Percentiles rank a stretch among this genome's conserved stretches.
phyloP scores from a whole-genome alignment of 805 yeast species.

The Maudiozyma serrabonitensis region DNA sequence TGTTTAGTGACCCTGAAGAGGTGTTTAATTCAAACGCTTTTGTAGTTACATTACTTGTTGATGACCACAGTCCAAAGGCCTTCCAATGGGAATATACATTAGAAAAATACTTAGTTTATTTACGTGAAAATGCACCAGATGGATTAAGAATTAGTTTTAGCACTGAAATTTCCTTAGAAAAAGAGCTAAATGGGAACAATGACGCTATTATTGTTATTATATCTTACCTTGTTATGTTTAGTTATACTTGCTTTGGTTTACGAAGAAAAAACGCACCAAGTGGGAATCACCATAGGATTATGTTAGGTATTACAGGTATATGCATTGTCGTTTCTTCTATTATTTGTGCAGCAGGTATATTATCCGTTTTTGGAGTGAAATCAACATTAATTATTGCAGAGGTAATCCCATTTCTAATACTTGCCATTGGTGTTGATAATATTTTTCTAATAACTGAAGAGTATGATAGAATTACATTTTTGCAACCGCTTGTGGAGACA shows the following conservation, averaged over 20 bases:
- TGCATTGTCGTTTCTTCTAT: slow-evolving; percentile 74
- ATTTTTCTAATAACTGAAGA: slow-evolving; percentile 82
- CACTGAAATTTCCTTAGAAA: slow-evolving; percentile 75
- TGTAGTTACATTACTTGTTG: slow-evolving; percentile 61
- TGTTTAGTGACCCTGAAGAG: slow-evolving; percentile 51
- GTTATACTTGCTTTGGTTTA: slow-evolving; percentile 76
- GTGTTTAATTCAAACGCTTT: slow-evolving; percentile 60
- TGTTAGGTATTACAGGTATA: slow-evolving; percentile 78
- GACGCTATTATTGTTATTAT: slow-evolving; percentile 60
- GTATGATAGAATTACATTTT: slow-evolving; percentile 43
- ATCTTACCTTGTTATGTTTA: slow-evolving; percentile 79
- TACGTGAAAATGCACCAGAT: slow-evolving; percentile 38
- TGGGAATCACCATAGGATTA: slow-evolving; percentile 43
- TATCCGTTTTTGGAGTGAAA: slow-evolving; percentile 65
- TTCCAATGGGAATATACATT: slow-evolving; percentile 62
- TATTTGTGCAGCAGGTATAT: slow-evolving; percentile 70
- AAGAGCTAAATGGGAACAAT: slow-evolving; percentile 74
- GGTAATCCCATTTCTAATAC: slow-evolving; percentile 84
- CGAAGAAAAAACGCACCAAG: slow-evolving; percentile 17
- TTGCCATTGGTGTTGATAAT: slow-evolving; percentile 96
- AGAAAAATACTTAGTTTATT: slow-evolving; percentile 41
- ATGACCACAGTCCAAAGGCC: slow-evolving; percentile 40
- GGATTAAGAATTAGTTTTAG: slow-evolving; percentile 63
- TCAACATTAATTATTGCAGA: slow-evolving; percentile 92
- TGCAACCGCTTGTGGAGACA: slow-evolving; percentile 38